Percentiles rank a stretch among this genome's conserved stretches.
These are phyloP conservation scores for Novymonas esmeraldas DNA, from an alignment of 208 protist genomes.

Conservation along the genomic window DNA sequence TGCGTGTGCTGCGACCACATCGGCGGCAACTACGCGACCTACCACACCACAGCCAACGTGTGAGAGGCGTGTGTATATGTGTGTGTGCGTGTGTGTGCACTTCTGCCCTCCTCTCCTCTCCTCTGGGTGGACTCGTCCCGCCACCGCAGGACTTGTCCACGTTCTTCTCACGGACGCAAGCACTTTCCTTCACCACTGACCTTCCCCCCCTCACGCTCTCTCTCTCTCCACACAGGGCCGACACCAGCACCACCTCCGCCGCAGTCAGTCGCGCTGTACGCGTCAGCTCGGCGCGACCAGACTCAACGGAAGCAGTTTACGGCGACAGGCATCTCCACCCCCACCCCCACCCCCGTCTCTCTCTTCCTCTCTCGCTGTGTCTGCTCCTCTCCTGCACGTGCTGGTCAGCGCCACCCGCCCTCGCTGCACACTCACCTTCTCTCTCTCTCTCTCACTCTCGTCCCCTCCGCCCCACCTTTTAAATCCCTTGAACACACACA, in stretches of 20 bases:
- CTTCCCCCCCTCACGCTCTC: too few species aligned
- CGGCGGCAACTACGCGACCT: slow-evolving; percentile 87
- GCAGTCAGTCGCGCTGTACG: background rate
- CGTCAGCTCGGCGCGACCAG: background rate
- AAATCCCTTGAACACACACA: background rate
- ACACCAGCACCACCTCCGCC: too few species aligned
- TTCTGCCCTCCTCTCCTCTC: background rate
- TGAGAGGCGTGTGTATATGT: background rate
- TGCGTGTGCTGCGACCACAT: slow-evolving; percentile 93
- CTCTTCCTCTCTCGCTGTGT: background rate
- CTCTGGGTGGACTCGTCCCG: background rate
- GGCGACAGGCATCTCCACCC: background rate
- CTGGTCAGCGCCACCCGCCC: background rate
- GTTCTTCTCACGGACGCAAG: too few species aligned
- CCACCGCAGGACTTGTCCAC: background rate
- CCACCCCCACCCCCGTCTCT: background rate
- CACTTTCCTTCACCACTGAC: too few species aligned
- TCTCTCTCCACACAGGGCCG: too few species aligned
- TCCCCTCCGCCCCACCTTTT: background rate
- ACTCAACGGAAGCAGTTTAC: background rate
- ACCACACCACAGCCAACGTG: slow-evolving; percentile 46
- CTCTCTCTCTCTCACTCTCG: background rate
- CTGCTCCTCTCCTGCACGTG: background rate
- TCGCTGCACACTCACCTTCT: background rate
- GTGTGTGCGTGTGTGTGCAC: background rate